Base-by-base conservation (phyloP, 306 rosid species). In the Biancaea sappan region DNA sequence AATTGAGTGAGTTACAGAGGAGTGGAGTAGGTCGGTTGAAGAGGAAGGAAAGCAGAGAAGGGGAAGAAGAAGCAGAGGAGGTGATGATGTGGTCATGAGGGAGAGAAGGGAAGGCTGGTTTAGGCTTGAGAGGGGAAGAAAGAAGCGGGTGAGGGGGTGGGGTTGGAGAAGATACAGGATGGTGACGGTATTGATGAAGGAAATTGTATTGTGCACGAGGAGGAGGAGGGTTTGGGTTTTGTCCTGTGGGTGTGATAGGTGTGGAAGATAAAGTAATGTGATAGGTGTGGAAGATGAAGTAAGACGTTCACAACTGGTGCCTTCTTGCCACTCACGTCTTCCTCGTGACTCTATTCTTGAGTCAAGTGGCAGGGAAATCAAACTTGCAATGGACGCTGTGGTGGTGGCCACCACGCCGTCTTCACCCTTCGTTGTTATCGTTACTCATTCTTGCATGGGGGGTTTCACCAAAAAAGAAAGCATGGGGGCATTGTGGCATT, bases 11-110 rank as follows among this genome's bases (percentile, higher is more conserved):
- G 47, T 75, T 4, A 2, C 73, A 58, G 34, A 88, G 88, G 16
- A 83, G 41, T 0, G 88, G 88, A 2, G 81, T 38, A 0, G 86
- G 85, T 16, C 82, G 81, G 1, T 85, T 84, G 80, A 85, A 81
- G n/a, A 85, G 75, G 79, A 85, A 82, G 66, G 84, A 40, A 69
- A 37, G 22, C 3, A 8, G 21, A 6, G 81, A 26, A 60, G 77
- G 19, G 41, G 71, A 7, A 25, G 14, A 38, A 46, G 52, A 46
- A 26, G n/a, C 28, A 61, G 66, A 60, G 46, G 46, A 35, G 3
- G 48, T 16, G n/a, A 60, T 8, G 44, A 31, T 26, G 52, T 51
- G 77, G 18, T 73, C 76, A n/a, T n/a, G n/a, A 15, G 32, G 26
- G 24, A 24, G 58, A 44, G 71, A 56, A 71, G 76, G 28, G 74